Evolutionary conservation across 371 early-diverging fungal genomes (phyloP), one percentile per base, ranked within the genome.

Genomic region (Actinomortierella ambigua): DNA sequence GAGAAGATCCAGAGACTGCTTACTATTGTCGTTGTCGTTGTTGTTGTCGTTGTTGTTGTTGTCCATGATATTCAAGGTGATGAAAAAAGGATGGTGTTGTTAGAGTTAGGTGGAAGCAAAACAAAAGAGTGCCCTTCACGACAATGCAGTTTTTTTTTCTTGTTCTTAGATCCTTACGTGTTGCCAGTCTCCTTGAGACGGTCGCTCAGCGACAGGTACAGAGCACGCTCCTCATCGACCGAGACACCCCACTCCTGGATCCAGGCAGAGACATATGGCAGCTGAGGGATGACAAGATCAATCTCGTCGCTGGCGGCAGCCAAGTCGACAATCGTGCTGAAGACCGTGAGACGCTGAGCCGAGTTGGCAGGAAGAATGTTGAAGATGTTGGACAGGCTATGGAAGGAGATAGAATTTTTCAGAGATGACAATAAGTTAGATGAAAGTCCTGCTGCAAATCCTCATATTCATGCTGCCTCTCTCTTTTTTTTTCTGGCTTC

Each of bases 361-460:
- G 83, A 85, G 55, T 83, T 79, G 66, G 79, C 69, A 29, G 85
- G 89, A 57, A 92, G 81, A 53, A 84, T 83, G 77, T 90, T 93
- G 85, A 89, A 93, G 59, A 95, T 79, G 80, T 92, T 95, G 60
- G 89, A 87, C 47, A 95, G 85, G 43, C 93, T 94, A 73, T 26
- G 55, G 6, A 2, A 44, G 44, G 4, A 3, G n/a, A 48, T 48
- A 20, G 22, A 3, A 48, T 48, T 18, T 61, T 68, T 53, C 68
- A 52, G 53, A 43, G 44, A 50, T 20, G 40, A 48, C 24, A 48
- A 51, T 27, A 41, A 49, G 34, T 47, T 55, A 27, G 13, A 64
- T 24, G 24, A 28, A 28, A 63, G 14, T 22, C 17, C 26, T 26
- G 40, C 2, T 20, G 22, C 13, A 15, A 50, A 22, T 17, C 23